A percentile compares a stretch with the other conserved stretches of the same genome.
phyloP scores from a whole-genome alignment of 2,329 filamentous ascomycete species.

The Aspergillus awamori region DNA sequence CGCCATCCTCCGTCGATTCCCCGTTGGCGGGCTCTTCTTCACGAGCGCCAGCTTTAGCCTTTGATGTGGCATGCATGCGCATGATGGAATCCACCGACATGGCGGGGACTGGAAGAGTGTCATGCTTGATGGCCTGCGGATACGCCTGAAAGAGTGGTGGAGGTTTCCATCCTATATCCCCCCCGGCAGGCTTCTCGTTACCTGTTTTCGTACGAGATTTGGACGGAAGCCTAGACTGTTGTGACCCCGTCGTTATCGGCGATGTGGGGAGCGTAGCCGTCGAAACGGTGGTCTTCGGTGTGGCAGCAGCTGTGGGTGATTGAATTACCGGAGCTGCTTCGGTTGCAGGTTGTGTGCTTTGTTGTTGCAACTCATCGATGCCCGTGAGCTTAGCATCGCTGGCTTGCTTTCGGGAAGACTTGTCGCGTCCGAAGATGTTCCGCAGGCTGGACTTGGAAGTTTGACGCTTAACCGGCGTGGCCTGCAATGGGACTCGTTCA shows the following conservation, averaged over 20 bases:
- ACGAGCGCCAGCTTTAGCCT: slow-evolving; percentile 22
- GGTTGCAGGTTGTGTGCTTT: slow-evolving; percentile 18
- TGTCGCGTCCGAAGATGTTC: slow-evolving; percentile 42
- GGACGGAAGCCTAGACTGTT: slow-evolving; percentile 23
- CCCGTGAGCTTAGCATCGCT: slow-evolving; percentile 35
- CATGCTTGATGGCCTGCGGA: slow-evolving; percentile 78
- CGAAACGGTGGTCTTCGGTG: slow-evolving; percentile 31
- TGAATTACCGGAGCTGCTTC: slow-evolving; percentile 24
- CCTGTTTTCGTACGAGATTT: slow-evolving; percentile 25
- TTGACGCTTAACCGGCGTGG: slow-evolving; percentile 35
- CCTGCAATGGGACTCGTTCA: slow-evolving; percentile 37
- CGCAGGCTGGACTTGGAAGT: slow-evolving; percentile 43
- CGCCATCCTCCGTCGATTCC: slow-evolving; percentile 24
- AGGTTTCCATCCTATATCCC: slow-evolving; percentile 59
- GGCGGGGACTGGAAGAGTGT: slow-evolving; percentile 67
- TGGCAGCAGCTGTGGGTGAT: slow-evolving; percentile 31
- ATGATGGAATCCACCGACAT: slow-evolving; percentile 71
- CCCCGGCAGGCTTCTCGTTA: slow-evolving; percentile 28
- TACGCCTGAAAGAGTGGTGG: slow-evolving; percentile 86
- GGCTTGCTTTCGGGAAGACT: slow-evolving; percentile 31
- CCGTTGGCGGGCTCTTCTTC: slow-evolving; percentile 23
- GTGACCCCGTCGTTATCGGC: slow-evolving; percentile 23
- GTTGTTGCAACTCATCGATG: slow-evolving; percentile 35
- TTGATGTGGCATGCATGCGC: slow-evolving; percentile 51
- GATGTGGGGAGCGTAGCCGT: slow-evolving; percentile 29